Percentiles rank a stretch among this genome's conserved stretches.
phyloP scores from a whole-genome alignment of 1,284 basidiomycete genomes.

The Ceratobasidium papillatum region DNA sequence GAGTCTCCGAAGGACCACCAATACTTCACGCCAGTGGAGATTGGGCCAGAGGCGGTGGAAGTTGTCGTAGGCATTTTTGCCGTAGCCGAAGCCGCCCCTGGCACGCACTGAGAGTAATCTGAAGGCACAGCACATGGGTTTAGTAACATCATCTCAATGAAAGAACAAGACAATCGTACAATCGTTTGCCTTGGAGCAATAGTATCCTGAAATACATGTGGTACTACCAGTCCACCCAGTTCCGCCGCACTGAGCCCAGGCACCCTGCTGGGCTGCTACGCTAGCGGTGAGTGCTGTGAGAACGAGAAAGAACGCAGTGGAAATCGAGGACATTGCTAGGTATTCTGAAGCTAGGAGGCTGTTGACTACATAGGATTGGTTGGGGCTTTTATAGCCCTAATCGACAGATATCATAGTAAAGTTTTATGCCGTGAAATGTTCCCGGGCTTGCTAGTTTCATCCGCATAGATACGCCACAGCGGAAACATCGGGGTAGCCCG shows the following conservation, averaged over 20 bases:
- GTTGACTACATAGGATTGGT: too few species aligned
- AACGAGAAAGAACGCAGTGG: conserved; percentile 4
- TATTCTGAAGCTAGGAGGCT: neutral
- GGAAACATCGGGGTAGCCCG: too few species aligned
- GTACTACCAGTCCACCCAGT: conserved; percentile 28
- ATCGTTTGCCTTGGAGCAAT: conserved; percentile 36
- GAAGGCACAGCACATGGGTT: neutral
- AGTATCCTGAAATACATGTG: conserved; percentile 38
- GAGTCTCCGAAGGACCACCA: conserved; percentile 45
- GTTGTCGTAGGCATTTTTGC: conserved; percentile 16
- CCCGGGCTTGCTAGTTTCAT: too few species aligned
- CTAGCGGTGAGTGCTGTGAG: neutral
- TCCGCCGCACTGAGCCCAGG: conserved; percentile 38
- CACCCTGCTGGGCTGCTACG: conserved; percentile 17
- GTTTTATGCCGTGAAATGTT: too few species aligned
- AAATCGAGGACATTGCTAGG: conserved; percentile 16
- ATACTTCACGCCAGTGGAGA: conserved; percentile 33
- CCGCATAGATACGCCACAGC: too few species aligned
- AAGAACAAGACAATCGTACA: neutral
- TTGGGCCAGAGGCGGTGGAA: conserved; percentile 16
- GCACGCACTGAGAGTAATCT: conserved; percentile 37
- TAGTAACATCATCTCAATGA: neutral
- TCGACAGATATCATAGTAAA: too few species aligned
- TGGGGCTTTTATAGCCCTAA: neutral
- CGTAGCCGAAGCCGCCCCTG: neutral